Evolutionary conservation across 169 alveolate species (phyloP).

Genomic region (Eimeria tenella): DNA sequence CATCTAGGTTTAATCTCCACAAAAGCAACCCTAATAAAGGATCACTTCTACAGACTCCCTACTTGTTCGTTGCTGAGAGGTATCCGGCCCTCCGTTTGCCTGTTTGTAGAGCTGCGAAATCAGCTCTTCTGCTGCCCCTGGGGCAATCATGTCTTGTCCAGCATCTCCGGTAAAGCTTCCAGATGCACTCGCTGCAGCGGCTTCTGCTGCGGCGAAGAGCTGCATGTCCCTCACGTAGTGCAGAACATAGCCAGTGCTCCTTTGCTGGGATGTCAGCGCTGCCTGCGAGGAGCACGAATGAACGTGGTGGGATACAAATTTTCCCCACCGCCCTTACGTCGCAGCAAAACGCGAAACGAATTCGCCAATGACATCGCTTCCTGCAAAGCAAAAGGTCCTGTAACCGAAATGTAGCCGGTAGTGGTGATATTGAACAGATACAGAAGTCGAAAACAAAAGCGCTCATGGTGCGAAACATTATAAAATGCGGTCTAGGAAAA

Average conservation of each 20-base stretch:
- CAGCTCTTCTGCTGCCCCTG: slow-evolving; percentile 33
- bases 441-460: not conserved
- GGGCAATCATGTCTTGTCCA: slow-evolving; percentile 31
- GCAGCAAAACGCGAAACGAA: too few species aligned
- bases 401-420: not conserved
- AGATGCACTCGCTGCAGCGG: slow-evolving; percentile 55
- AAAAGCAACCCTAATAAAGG: too few species aligned
- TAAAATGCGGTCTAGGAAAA: too few species aligned
- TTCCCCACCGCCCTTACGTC: too few species aligned
- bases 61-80: slow-evolving; percentile 53
- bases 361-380: too few species aligned
- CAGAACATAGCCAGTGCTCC: slow-evolving; percentile 65
- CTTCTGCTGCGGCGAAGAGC: slow-evolving; percentile 69
- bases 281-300: slow-evolving; percentile 46
- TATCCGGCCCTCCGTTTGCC: not conserved
- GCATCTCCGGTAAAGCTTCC: slow-evolving; percentile 42
- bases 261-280: slow-evolving; percentile 62
- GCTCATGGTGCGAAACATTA: too few species aligned
- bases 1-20: too few species aligned
- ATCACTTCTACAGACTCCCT: not conserved
- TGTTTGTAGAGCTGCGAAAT: slow-evolving; percentile 61
- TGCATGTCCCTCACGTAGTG: slow-evolving; percentile 70
- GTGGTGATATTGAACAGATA: not conserved
- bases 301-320: too few species aligned
- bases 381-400: too few species aligned